phyloP scores from a whole-genome alignment of 108 stramenopile genomes.

The Epithemia pelagica region DNA sequence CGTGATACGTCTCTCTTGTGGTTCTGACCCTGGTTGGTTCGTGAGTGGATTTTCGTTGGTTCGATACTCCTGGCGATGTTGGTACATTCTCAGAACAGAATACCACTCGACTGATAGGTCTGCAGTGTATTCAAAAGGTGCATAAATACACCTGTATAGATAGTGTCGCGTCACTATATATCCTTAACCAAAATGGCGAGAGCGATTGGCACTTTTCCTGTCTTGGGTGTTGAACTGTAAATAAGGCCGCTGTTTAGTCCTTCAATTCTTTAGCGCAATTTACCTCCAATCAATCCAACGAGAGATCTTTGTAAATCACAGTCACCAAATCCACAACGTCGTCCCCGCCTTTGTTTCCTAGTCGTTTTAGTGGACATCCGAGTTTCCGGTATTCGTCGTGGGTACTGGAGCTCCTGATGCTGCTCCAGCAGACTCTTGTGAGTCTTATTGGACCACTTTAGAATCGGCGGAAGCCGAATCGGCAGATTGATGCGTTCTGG shows the following conservation, averaged over 20 bases:
- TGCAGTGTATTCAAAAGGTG: too few relatives aligned
- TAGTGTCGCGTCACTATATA: too few relatives aligned
- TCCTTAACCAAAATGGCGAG: too few relatives aligned
- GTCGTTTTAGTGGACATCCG: neutral
- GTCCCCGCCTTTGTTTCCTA: conserved; percentile 15
- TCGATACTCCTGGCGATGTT: too few relatives aligned
- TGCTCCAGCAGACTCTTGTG: conserved; percentile 7
- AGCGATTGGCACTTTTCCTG: too few relatives aligned
- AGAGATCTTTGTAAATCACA: conserved; percentile 11
- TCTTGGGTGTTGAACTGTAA: too few relatives aligned
- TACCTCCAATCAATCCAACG: conserved; percentile 76
- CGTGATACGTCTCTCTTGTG: too few relatives aligned
- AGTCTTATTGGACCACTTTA: conserved; percentile 6
- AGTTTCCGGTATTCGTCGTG: conserved; percentile 33
- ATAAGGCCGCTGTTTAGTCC: conserved; percentile 41
- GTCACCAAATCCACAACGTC: conserved; percentile 27
- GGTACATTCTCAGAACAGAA: too few relatives aligned
- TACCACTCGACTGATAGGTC: too few relatives aligned
- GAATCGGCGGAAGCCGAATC: neutral
- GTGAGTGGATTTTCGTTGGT: too few relatives aligned
- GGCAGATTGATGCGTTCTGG: neutral
- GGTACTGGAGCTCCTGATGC: conserved; percentile 5
- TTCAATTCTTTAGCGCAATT: conserved; percentile 76
- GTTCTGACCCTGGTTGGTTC: too few relatives aligned
- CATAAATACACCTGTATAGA: too few relatives aligned